phyloP scores from a whole-genome alignment of 2,329 filamentous ascomycete species.

The Sclerotinia trifoliorum region DNA sequence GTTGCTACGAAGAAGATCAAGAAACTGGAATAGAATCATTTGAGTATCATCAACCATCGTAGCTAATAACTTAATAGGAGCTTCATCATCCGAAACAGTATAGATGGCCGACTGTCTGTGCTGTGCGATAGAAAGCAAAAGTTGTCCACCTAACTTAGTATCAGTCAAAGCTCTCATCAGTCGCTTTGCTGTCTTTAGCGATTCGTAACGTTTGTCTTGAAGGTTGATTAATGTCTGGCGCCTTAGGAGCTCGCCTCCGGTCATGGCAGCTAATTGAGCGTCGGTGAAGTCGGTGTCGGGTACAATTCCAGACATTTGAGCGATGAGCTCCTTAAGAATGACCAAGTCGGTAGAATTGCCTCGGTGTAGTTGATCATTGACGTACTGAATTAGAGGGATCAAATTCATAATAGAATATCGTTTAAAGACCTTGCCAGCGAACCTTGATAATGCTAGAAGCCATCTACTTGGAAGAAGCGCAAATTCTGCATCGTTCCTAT shows the following conservation, averaged over 20 bases:
- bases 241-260: constrained; percentile 76
- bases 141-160: constrained; percentile 72
- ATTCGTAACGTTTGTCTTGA: constrained; percentile 78
- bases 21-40: constrained; percentile 78
- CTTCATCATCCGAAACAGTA: constrained; percentile 65
- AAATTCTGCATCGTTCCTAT: constrained; percentile 60
- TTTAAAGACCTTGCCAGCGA: constrained; percentile 86
- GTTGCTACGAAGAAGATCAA: constrained; percentile 83
- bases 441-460: constrained; percentile 86
- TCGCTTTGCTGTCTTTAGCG: constrained; percentile 70
- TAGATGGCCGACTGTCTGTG: constrained; percentile 86
- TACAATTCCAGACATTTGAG: constrained; percentile 90
- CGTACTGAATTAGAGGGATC: constrained; percentile 83
- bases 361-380: constrained; percentile 75
- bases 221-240: constrained; percentile 77
- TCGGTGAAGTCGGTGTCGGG: constrained; percentile 87
- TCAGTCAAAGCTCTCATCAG: constrained; percentile 77
- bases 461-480: constrained; percentile 80
- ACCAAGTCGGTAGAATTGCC: constrained; percentile 90
- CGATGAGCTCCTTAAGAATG: constrained; percentile 85
- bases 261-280: constrained; percentile 81
- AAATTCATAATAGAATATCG: constrained; percentile 82
- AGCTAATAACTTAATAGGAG: constrained; percentile 84
- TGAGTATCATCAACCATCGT: constrained; percentile 90
- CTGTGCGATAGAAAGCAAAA: constrained; percentile 88